These are phyloP conservation scores for Xylaria sp. DNA, from an alignment of 2,329 filamentous ascomycete genomes.

Conservation along the genomic window DNA sequence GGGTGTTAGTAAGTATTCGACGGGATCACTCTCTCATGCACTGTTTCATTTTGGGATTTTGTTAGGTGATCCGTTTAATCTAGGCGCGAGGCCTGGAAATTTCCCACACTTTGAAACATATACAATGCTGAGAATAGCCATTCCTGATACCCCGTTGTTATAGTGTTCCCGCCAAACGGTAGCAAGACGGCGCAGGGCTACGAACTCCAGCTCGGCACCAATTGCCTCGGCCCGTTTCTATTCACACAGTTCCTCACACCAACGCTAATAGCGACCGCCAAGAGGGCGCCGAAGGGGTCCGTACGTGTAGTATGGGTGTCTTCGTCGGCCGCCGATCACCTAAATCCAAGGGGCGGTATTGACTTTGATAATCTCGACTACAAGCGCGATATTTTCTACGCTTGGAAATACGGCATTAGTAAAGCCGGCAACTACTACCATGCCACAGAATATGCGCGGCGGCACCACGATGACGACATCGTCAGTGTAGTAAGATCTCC, in stretches of 20 bases:
- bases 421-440: constrained; percentile 49
- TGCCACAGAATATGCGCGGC: constrained; percentile 46
- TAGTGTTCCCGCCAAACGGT: constrained; percentile 50
- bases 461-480: constrained; percentile 44
- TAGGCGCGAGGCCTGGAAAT: background rate
- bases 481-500: constrained; percentile 44
- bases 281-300: constrained; percentile 38
- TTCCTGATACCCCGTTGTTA: constrained; percentile 7
- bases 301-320: constrained; percentile 50
- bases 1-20: constrained; percentile 47
- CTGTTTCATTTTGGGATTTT: background rate
- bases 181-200: constrained; percentile 51
- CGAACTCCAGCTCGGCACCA: constrained; percentile 50
- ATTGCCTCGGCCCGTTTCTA: constrained; percentile 47
- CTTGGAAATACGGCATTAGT: constrained; percentile 46
- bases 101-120: background rate
- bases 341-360: constrained; percentile 44
- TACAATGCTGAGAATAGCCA: background rate
- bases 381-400: constrained; percentile 40
- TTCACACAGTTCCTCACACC: constrained; percentile 49
- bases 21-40: background rate
- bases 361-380: constrained; percentile 50
- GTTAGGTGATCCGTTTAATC: background rate
- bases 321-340: constrained; percentile 45
- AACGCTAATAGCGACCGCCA: constrained; percentile 43